These are phyloP conservation scores for Hanseniaspora mollemarum DNA, from an alignment of 805 yeast species.

Conservation along the genomic window DNA sequence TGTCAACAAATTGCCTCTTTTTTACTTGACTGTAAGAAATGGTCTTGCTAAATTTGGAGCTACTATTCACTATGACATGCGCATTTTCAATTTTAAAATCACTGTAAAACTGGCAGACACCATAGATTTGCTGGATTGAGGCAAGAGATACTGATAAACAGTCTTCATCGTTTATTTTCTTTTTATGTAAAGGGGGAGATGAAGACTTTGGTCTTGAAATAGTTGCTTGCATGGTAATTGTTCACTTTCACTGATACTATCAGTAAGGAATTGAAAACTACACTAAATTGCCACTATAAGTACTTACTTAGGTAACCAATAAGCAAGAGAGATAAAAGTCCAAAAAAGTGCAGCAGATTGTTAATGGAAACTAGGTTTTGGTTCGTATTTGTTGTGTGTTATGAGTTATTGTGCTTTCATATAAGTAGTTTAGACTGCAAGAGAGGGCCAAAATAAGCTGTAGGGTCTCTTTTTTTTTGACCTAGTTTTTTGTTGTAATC, in stretches of 20 bases:
- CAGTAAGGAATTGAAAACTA: too few species aligned
- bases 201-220: neutral
- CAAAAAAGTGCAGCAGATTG: too few species aligned
- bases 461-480: too few species aligned
- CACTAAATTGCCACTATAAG: too few species aligned
- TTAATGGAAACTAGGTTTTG: neutral
- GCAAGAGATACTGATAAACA: neutral
- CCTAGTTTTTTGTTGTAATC: too few species aligned
- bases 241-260: too few species aligned
- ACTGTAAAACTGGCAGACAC: constrained; percentile 4
- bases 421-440: too few species aligned
- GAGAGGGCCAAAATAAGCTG: too few species aligned
- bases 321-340: too few species aligned
- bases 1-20: constrained; percentile 6
- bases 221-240: neutral
- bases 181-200: neutral
- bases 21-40: constrained; percentile 8
- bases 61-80: neutral
- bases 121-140: neutral
- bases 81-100: constrained; percentile 1
- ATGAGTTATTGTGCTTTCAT: too few species aligned
- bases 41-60: constrained; percentile 1
- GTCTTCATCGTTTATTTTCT: constrained; percentile 8
- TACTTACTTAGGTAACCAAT: too few species aligned
- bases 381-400: neutral